A percentile compares a stretch with the other conserved stretches of the same genome.
These are phyloP conservation scores for Clathrus columnatus DNA, from an alignment of 768 basidiomycete species.

Conservation along the genomic window DNA sequence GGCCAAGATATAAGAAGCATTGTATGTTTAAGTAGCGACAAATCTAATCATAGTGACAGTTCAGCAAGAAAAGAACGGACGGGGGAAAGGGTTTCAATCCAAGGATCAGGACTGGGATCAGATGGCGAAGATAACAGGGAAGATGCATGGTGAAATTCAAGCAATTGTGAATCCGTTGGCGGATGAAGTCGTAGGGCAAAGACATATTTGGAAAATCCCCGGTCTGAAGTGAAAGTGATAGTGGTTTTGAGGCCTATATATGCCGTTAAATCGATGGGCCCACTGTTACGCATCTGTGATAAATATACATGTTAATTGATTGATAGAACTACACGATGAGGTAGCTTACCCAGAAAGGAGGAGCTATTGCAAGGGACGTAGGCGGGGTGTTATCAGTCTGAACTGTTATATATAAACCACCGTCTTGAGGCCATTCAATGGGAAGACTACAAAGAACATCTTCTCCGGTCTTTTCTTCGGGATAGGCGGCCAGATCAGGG, in stretches of 20 bases:
- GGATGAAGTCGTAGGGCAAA: neutral
- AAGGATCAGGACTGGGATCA: neutral
- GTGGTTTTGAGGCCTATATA: neutral
- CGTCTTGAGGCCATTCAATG: conserved; percentile 8
- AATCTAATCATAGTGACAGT: neutral
- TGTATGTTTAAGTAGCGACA: too few relatives aligned
- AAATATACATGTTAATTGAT: neutral
- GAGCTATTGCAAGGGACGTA: neutral
- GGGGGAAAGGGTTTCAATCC: neutral
- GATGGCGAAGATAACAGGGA: neutral
- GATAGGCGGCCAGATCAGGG: neutral
- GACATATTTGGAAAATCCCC: neutral
- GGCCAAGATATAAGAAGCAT: too few relatives aligned
- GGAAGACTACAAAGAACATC: neutral
- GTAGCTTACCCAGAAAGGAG: neutral
- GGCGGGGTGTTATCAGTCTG: neutral
- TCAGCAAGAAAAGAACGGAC: neutral
- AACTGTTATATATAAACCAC: conserved; percentile 3
- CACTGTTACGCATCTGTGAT: neutral
- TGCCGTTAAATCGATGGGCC: neutral
- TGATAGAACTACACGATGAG: neutral
- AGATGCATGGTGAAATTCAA: neutral
- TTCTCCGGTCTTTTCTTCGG: neutral
- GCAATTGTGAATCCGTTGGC: neutral
- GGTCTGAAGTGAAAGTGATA: neutral